phyloP scores from a whole-genome alignment of 2,329 filamentous ascomycete genomes.

The Trichoderma gracile region DNA sequence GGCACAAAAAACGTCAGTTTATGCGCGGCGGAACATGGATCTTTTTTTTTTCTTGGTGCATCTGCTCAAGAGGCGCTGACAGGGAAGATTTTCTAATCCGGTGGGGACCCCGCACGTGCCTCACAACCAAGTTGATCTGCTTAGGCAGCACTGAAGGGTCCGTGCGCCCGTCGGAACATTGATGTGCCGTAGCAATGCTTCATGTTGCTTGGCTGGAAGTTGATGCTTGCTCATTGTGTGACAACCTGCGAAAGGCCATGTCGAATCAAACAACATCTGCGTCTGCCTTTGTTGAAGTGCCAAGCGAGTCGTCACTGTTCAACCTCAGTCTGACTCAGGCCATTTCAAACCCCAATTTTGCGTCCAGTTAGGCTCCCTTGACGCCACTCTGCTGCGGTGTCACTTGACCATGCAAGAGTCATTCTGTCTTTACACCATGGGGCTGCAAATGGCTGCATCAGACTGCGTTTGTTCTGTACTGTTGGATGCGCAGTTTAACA shows the following conservation, averaged over 20 bases:
- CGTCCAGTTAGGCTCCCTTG: not conserved
- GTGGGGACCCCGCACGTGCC: conserved; percentile 26
- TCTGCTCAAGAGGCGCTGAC: not conserved
- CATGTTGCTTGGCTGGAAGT: not conserved
- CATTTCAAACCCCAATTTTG: not conserved
- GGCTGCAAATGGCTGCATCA: not conserved
- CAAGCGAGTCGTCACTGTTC: too few relatives aligned
- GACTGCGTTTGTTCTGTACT: too few relatives aligned
- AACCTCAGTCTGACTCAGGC: too few relatives aligned
- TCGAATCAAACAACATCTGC: too few relatives aligned
- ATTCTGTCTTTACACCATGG: not conserved
- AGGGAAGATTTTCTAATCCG: conserved; percentile 25
- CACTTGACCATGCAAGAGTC: not conserved
- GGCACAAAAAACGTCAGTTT: not conserved
- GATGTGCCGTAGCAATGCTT: too few relatives aligned
- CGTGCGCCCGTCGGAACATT: conserved; percentile 9
- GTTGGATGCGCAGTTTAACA: not conserved
- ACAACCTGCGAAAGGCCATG: not conserved
- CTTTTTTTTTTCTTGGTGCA: conserved; percentile 20
- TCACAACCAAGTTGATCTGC: conserved; percentile 8
- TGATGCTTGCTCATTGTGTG: not conserved
- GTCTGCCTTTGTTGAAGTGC: too few relatives aligned
- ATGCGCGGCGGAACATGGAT: conserved; percentile 5
- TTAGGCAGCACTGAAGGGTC: conserved; percentile 14
- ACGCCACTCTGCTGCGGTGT: not conserved